Evolutionary conservation across 768 basidiomycete genomes (phyloP), one percentile per base, ranked within the genome.

Genomic region (Sporobolomyces phaffii): DNA sequence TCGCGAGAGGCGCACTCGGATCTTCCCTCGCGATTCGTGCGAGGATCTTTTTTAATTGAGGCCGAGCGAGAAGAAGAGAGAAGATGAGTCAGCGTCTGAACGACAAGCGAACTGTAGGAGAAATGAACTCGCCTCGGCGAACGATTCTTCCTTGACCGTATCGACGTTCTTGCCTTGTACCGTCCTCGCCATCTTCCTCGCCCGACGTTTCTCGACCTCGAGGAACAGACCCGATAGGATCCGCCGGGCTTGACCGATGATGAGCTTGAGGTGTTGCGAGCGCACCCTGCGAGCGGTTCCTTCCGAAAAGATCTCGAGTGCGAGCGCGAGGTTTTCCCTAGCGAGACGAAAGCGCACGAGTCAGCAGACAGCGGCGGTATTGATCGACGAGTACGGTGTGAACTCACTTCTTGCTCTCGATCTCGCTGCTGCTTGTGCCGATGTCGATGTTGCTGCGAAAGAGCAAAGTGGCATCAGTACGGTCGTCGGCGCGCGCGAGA

Each of bases 221-320:
- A 58, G 13, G 44, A 64, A 64, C 11, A 71, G 48, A 0, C 70
- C 65, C n/a, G 58, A 58, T 15, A 71, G 22, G 20, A 71, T 56
- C 14, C 58, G 31, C 0, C 62, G 48, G 0, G 59, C 70, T 6
- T 50, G 47, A 29, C 34, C 45, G 41, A 71, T 58, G 29, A 67
- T 62, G 22, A 15, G 4, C 1, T 49, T 47, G 5, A 71, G 62
- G 22, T 53, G 58, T 8, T 18, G 20, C 1, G 70, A 66, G 0
- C 40, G 28, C 43, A 71, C 59, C 13, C 31, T 22, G 1, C 29
- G 9, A n/a, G 56, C 40, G 5, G 48, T 15, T 1, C 26, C 47
- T 14, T 40, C 58, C 3, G 49, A 41, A 26, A 71, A 71, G 31
- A 71, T 33, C 18, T 64, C 65, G 58, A 61, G 62, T 1, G 52